Evolutionary conservation across 257 asterid species (phyloP), one percentile per base, ranked within the genome.

Genomic region (Solanum commersonii): DNA sequence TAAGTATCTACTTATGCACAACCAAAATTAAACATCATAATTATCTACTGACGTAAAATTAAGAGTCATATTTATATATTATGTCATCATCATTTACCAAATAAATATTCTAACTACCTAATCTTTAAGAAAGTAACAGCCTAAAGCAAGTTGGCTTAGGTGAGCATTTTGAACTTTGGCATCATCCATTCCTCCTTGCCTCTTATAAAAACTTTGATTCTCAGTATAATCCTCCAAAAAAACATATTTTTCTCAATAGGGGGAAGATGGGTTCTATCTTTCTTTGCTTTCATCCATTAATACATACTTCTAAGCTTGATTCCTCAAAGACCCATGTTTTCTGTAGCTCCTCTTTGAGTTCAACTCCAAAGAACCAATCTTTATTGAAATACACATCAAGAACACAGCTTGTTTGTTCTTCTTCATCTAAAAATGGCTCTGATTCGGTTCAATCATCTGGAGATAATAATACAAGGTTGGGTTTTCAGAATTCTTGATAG

Each of bases 381-480:
- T 89, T 90, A 38, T 67, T 87, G 46, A 87, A 72, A 29, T 65
- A 67, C 63, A 78, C 63, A 6, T 73, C 44, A 88, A 90, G 44
- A 85, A 84, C 82, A 33, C 89, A 77, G 44, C 44, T 90, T 74
- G 86, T 71, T 5, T 88, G 94, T 89, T 91, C 94, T 11, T 91
- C 94, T 35, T 84, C 96, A 44, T 84, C 91, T 4, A 91, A 88
- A 33, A 92, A 93, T 68, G 92, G 44, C 9, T 70, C 88, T 83
- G 79, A 84, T 27, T 44, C 91, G 42, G 44, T 40, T 10, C 44
- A 40, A 40, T 40, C 44, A 40, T 68, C 91, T 15, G 91, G 85
- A 4, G 97, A 92, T 63, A 87, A 44, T 91, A 68, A 81, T 56
- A 29, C 92, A 10, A 95, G 97, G 98, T 95, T 77, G 34, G 89